phyloP scores from a whole-genome alignment of 2,329 filamentous ascomycete genomes.

The Neofusicoccum parvum region DNA sequence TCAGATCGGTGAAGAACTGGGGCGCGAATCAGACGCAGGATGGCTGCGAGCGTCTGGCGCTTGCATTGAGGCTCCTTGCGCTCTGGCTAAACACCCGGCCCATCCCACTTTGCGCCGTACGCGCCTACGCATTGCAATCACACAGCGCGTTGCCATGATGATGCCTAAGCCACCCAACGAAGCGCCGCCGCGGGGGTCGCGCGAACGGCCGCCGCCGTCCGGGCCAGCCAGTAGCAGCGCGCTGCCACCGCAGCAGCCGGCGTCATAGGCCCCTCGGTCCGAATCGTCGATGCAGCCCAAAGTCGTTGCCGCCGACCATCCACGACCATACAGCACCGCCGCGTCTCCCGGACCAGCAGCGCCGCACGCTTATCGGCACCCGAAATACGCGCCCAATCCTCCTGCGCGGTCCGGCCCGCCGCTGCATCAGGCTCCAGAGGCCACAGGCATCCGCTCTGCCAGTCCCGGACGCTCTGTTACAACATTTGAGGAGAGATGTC shows the following conservation, averaged over 20 bases:
- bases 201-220: constrained; percentile 4
- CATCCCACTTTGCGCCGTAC: constrained; percentile 4
- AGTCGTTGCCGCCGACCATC: background rate
- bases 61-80: constrained; percentile 14
- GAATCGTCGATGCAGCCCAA: constrained; percentile 3
- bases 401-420: background rate
- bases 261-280: constrained; percentile 19
- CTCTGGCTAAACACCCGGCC: background rate
- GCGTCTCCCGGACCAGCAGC: background rate
- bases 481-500: constrained; percentile 1
- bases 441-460: background rate
- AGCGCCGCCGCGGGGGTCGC: constrained; percentile 15
- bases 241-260: background rate
- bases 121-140: constrained; percentile 16
- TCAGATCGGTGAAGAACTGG: constrained; percentile 1
- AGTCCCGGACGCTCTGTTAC: background rate
- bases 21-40: constrained; percentile 2
- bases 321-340: background rate
- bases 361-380: background rate
- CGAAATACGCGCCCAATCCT: background rate
- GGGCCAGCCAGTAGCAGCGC: background rate
- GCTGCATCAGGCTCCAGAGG: background rate
- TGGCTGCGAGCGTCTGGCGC: background rate
- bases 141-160: background rate
- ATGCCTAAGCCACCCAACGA: constrained; percentile 8